Evolutionary conservation across 192 early-diverging fungal species (phyloP).

Genomic region (Haplosporangium gracile): DNA sequence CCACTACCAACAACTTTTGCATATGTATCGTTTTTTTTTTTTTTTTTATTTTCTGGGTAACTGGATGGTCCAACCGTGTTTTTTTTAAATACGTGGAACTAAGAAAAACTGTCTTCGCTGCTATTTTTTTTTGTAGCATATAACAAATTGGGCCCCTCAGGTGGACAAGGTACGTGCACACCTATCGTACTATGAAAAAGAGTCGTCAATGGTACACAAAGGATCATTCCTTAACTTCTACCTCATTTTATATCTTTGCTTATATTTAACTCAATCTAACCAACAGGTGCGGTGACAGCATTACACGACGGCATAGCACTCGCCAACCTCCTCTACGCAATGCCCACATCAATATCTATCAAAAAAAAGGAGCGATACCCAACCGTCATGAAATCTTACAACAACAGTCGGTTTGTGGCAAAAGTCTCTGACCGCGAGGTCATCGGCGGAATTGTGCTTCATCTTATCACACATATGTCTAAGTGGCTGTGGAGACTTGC

Average conservation of each 20-base stretch:
- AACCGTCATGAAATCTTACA: background rate
- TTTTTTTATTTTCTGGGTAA: background rate
- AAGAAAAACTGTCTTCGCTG: too few relatives aligned
- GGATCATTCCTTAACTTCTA: too few relatives aligned
- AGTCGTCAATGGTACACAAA: too few relatives aligned
- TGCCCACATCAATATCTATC: background rate
- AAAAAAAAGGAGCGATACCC: background rate
- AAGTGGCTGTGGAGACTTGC: conserved; percentile 1
- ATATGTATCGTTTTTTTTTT: too few relatives aligned
- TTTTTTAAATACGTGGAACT: too few relatives aligned
- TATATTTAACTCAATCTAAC: background rate
- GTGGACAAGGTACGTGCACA: background rate
- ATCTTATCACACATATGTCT: background rate
- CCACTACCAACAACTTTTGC: too few relatives aligned
- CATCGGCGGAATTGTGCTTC: background rate
- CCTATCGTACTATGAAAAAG: too few relatives aligned
- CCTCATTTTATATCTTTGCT: background rate
- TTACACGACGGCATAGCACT: background rate
- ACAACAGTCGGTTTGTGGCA: background rate
- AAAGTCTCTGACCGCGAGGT: background rate
- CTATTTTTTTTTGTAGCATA: background rate
- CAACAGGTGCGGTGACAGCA: background rate
- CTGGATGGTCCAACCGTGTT: too few relatives aligned
- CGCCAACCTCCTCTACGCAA: background rate
- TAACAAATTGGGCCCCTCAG: conserved; percentile 6